Evolutionary conservation across 805 yeast species (phyloP), one percentile per base, ranked within the genome.

Genomic region (Lipomyces kockii): DNA sequence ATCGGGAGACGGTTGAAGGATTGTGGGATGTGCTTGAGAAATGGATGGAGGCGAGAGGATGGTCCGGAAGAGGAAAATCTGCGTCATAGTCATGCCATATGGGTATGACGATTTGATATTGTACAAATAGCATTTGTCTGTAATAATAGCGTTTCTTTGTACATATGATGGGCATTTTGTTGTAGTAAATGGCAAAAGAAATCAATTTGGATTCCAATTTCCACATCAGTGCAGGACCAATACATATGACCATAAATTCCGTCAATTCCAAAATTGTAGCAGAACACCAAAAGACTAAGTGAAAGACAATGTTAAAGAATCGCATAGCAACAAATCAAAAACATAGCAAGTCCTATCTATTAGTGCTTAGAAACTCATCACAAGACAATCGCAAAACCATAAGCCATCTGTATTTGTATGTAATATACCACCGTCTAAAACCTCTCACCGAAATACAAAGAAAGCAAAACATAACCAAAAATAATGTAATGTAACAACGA

Each of bases 1-100:
- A 95, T 78, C 86, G 91, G 67, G 97, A 94, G 83, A 89, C 91
- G 20, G 89, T 89, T 37, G 92, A 90, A 76, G 85, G 84, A 62
- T 86, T 95, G 73, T 94, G 99, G 99, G 89, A 87, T 59, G 85
- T 85, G 51, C 79, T 94, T 60, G 98, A 95, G 73, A 87, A 83
- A 75, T 85, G 87, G 71, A 84, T 95, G 84, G 77, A 86, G 6
- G 80, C 86, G 20, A 85, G 86, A 75, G 97, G 97, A 1, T 87
- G 83, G 79, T 43, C 52, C 14, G 67, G 63, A 5, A 61, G 63
- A 12, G 56, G 65, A 8, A 52, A 29, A 22, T 5, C 55, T 52
- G 29, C 34, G 12, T 12, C 17, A 12, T 52, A 52, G 55, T 49
- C 43, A 37, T 37, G 5, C 43, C 27, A 22, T 3, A 20, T 2